Percentiles rank a stretch among this genome's conserved stretches.
Evolutionary conservation across 441 rosid genomes (phyloP).

Genomic region (Erysimum cheiri): DNA sequence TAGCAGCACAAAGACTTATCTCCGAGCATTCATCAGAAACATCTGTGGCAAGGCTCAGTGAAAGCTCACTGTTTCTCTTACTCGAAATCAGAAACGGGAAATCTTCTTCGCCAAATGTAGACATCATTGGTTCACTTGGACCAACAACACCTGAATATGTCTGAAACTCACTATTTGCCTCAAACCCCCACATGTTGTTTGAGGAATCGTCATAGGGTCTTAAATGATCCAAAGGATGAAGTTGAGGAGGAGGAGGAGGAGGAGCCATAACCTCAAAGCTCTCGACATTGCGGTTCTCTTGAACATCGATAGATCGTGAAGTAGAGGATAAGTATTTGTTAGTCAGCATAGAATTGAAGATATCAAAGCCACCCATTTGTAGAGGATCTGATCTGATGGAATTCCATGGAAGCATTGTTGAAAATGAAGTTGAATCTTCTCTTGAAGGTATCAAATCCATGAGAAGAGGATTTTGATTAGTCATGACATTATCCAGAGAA

Average conservation of each 20-base stretch:
- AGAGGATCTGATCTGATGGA: constrained; percentile 46
- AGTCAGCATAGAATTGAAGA: constrained; percentile 47
- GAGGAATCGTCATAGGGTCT: constrained; percentile 53
- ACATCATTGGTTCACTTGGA: constrained; percentile 54
- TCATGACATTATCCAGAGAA: constrained; percentile 41
- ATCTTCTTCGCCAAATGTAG: constrained; percentile 46
- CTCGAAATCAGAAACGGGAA: constrained; percentile 40
- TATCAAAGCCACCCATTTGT: constrained; percentile 42
- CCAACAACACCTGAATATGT: constrained; percentile 46
- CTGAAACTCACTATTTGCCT: constrained; percentile 53
- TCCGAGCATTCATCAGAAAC: constrained; percentile 65
- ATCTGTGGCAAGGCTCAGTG: constrained; percentile 77
- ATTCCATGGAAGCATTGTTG: constrained; percentile 48
- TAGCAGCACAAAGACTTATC: constrained; percentile 50
- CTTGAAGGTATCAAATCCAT: constrained; percentile 44
- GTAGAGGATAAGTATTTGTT: constrained; percentile 48
- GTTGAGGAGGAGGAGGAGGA: constrained; percentile 33
- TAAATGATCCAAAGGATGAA: constrained; percentile 49
- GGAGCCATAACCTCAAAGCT: constrained; percentile 48
- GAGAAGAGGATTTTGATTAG: constrained; percentile 30
- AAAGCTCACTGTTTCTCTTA: constrained; percentile 59
- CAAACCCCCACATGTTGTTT: constrained; percentile 50
- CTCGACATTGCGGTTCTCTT: constrained; percentile 50
- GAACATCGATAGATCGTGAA: constrained; percentile 52
- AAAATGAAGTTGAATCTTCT: constrained; percentile 38